Base-by-base conservation (phyloP, 805 yeast species). In the Metschnikowia shivogae region DNA sequence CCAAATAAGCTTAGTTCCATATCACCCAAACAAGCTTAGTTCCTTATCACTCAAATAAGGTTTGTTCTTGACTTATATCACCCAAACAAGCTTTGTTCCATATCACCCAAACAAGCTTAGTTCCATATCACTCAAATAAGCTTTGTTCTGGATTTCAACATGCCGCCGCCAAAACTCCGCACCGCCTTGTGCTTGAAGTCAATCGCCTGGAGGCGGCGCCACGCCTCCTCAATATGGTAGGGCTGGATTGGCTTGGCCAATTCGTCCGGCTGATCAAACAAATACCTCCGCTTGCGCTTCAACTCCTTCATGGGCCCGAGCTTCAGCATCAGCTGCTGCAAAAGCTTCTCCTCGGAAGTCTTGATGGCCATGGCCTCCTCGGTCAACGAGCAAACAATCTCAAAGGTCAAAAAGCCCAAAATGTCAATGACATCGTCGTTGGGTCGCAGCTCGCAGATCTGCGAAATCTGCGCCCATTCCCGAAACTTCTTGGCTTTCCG, bases 391-490 rank as follows among this genome's bases (percentile, higher is more conserved):
- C 98, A 95, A 3, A 93, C 99, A 63, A 92, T 89, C 63, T 93
- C 99, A 70, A 93, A 93, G 0, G 99, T 93, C 44, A 93, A 67
- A 59, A 93, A 93, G 24, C 99, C 99, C 29, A 93, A 69, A 32
- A 92, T 93, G 70, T 93, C 99, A 53, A 93, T 83, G 22, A 93
- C 96, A 71, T 93, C 99, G 65, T 93, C 99, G 60, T 86, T 87
- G 1, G 98, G 96, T 57, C 92, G 79, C 17, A 92, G 80, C 50
- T 93, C 99, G 5, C 95, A 84, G 34, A 93, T 68, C 43, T 81
- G 84, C 0, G 88, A 67, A 36, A 92, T 79, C 10, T 93, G 95
- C 13, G 96, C 92, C 99, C 99, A 93, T 57, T 93, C 99, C 59
- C 92, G 78, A 62, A 93, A 93, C 58, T 97, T 72, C 62, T 89